Evolutionary conservation across 345 rosid species (phyloP).

Genomic region (Linum trigynum): DNA sequence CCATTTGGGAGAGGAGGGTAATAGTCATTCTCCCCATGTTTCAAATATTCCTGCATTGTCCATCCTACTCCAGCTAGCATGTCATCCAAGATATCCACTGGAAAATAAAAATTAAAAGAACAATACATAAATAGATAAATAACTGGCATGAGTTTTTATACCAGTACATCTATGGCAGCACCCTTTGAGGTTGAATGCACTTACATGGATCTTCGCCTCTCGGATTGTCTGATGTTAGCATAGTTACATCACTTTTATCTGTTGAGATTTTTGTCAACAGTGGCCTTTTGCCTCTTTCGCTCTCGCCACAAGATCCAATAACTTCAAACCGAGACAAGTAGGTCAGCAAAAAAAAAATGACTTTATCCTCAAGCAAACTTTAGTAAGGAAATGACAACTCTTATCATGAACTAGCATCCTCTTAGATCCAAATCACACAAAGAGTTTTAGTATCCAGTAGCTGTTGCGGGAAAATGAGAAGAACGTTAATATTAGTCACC

Average conservation of each 20-base stretch:
- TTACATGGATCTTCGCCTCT: conserved; percentile 81
- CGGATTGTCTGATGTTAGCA: conserved; percentile 86
- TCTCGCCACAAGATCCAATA: conserved; percentile 75
- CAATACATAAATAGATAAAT: conserved; percentile 4
- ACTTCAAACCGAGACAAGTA: conserved; percentile 30
- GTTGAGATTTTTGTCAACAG: conserved; percentile 79
- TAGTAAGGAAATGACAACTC: too few relatives aligned
- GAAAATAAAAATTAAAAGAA: conserved; percentile 16
- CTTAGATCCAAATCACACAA: too few relatives aligned
- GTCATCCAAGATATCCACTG: conserved; percentile 95
- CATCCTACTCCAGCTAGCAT: conserved; percentile 91
- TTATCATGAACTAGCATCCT: too few relatives aligned
- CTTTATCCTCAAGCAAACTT: not conserved
- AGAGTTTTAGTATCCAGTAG: not conserved
- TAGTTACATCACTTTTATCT: conserved; percentile 86
- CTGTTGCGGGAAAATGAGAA: not conserved
- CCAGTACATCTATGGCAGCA: not conserved
- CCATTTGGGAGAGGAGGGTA: conserved; percentile 90
- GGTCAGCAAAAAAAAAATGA: conserved; percentile 4
- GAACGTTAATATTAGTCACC: conserved; percentile 2
- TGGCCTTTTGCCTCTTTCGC: conserved; percentile 79
- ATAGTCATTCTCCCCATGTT: conserved; percentile 77
- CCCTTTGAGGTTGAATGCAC: conserved; percentile 16
- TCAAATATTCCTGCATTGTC: conserved; percentile 90
- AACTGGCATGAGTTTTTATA: conserved; percentile 3